Evolutionary conservation across 2,329 filamentous ascomycete species (phyloP).

Genomic region (Calonectria hawksworthii): DNA sequence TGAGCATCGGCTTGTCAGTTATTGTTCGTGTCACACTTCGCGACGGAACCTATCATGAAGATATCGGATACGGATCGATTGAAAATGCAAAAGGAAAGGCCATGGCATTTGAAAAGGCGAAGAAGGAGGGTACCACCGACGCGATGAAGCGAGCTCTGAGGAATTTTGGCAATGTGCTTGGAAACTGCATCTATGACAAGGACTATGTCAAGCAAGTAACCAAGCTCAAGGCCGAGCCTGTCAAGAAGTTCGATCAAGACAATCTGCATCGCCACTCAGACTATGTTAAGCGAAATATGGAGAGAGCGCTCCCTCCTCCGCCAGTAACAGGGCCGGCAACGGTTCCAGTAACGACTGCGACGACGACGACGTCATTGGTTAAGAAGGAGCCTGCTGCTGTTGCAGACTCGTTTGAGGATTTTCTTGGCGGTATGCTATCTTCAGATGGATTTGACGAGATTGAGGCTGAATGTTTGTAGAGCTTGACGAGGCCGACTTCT

Average conservation of each 20-base stretch:
- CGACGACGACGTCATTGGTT: slow-evolving; percentile 34
- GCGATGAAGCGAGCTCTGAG: slow-evolving; percentile 89
- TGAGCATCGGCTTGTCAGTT: slow-evolving; percentile 89
- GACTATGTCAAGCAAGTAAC: slow-evolving; percentile 91
- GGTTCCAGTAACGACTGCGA: slow-evolving; percentile 9
- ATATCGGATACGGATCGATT: slow-evolving; percentile 96
- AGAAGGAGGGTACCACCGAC: slow-evolving; percentile 98
- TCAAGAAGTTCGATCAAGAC: slow-evolving; percentile 81
- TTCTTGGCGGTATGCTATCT: slow-evolving; percentile 62
- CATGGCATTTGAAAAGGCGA: slow-evolving; percentile 96
- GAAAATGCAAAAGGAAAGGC: slow-evolving; percentile 97
- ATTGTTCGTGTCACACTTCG: slow-evolving; percentile 90
- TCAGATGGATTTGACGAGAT: slow-evolving; percentile 54
- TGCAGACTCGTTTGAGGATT: slow-evolving; percentile 65
- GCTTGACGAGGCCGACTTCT: slow-evolving; percentile 84
- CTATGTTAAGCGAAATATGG: slow-evolving; percentile 73
- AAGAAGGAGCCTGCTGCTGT: slow-evolving; percentile 47
- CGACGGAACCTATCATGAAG: slow-evolving; percentile 97
- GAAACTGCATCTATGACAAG: slow-evolving; percentile 99
- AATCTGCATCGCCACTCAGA: slow-evolving; percentile 86
- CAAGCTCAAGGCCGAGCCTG: slow-evolving; percentile 84
- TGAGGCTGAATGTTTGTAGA: slow-evolving; percentile 63
- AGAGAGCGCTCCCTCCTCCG: slow-evolving; percentile 42
- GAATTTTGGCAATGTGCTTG: slow-evolving; percentile 95
- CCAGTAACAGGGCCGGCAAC: slow-evolving; percentile 19